Percentiles rank a stretch among this genome's conserved stretches.
These are phyloP conservation scores for Curvularia sp. DNA, from an alignment of 2,329 filamentous ascomycete species.

Conservation along the genomic window DNA sequence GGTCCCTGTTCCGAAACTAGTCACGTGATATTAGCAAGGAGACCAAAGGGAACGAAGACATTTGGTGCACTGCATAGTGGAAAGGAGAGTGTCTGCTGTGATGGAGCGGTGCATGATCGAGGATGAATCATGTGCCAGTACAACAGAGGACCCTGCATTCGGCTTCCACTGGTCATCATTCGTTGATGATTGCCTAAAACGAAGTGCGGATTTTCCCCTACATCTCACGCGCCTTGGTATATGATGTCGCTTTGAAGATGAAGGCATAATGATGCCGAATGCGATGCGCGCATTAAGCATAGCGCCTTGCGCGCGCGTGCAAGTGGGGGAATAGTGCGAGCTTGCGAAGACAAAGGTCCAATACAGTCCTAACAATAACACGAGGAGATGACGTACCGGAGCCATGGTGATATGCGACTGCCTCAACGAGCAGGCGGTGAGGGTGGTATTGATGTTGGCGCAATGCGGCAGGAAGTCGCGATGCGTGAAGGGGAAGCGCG, in stretches of 20 bases:
- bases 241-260: neutral
- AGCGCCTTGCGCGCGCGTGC: constrained; percentile 19
- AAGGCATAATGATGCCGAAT: constrained; percentile 6
- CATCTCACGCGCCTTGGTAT: neutral
- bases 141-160: neutral
- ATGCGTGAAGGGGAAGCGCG: constrained; percentile 46
- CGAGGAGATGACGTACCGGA: constrained; percentile 40
- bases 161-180: neutral
- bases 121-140: neutral
- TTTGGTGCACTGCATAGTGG: neutral
- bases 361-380: constrained; percentile 5
- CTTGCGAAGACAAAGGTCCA: constrained; percentile 5
- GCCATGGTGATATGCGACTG: constrained; percentile 37
- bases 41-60: neutral
- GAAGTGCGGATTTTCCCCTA: neutral
- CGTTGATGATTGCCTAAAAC: neutral
- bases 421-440: constrained; percentile 30
- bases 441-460: constrained; percentile 31
- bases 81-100: neutral
- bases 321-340: neutral
- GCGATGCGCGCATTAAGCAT: constrained; percentile 12
- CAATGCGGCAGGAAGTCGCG: constrained; percentile 40
- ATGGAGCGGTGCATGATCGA: neutral
- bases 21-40: constrained; percentile 31
- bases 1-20: constrained; percentile 64